Percentiles rank a stretch among this genome's conserved stretches.
Evolutionary conservation across 176 grass and related monocot species (phyloP).

Genomic region (Pontederia paniculata): DNA sequence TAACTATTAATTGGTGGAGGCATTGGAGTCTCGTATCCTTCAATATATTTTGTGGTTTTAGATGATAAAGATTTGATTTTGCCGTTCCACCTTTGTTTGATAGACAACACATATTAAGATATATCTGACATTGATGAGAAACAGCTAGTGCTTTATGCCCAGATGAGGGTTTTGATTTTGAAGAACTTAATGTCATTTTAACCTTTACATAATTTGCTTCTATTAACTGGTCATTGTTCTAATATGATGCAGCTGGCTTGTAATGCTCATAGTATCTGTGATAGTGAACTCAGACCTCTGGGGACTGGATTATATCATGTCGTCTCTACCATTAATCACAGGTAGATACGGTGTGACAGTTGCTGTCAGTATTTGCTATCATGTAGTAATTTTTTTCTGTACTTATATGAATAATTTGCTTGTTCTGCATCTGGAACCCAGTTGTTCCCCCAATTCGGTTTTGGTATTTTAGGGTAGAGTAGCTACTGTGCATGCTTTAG

Average conservation of each 20-base stretch:
- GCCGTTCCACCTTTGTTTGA: not conserved
- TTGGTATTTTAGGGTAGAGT: conserved; percentile 73
- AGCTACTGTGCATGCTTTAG: conserved; percentile 59
- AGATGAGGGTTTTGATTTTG: conserved; percentile 23
- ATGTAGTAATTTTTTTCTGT: conserved; percentile 4
- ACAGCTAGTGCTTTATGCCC: conserved; percentile 73
- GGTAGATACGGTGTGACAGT: conserved; percentile 23
- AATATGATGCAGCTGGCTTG: conserved; percentile 53
- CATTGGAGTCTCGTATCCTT: conserved; percentile 88
- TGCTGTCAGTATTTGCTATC: not conserved
- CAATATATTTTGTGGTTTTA: not conserved
- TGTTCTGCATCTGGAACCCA: conserved; percentile 28
- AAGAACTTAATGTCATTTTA: no score
- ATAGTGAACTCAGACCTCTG: conserved; percentile 73
- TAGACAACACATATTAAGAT: conserved; percentile 42
- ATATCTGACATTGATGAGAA: conserved; percentile 54
- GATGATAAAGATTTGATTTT: not conserved
- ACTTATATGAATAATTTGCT: conserved; percentile 10
- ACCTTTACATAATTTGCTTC: no score
- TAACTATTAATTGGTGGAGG: conserved; percentile 53
- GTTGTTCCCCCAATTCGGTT: conserved; percentile 94
- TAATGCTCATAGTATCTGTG: conserved; percentile 96
- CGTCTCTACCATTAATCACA: conserved; percentile 86
- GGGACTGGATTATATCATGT: conserved; percentile 84
- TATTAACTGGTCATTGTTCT: no score